Evolutionary conservation across 352 stramenopile genomes (phyloP).

Genomic region (Pythium dissimile): DNA sequence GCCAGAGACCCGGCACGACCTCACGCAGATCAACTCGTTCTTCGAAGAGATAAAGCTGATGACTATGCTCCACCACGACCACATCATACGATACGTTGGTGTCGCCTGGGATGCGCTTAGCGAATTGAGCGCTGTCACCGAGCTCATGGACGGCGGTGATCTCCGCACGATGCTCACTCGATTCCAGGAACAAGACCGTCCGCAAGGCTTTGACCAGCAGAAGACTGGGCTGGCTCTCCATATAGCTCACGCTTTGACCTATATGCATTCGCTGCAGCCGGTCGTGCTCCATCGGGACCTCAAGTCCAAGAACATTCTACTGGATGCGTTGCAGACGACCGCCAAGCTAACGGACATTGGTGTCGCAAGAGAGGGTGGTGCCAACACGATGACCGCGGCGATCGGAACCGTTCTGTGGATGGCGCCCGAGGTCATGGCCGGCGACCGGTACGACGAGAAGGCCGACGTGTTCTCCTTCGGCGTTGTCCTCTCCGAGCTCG

Average conservation of each 20-base stretch:
- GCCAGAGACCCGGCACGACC: constrained; percentile 25
- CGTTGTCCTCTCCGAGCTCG: constrained; percentile 8
- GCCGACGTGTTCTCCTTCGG: constrained; percentile 11
- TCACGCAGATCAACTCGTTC: constrained; percentile 38
- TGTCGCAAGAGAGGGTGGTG: constrained; percentile 20
- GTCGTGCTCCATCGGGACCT: constrained; percentile 15
- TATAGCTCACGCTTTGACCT: constrained; percentile 32
- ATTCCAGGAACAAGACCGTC: constrained; percentile 6
- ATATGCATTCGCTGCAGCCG: constrained; percentile 30
- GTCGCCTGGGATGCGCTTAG: constrained; percentile 48
- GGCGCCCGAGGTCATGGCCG: constrained; percentile 30
- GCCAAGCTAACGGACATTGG: constrained; percentile 33
- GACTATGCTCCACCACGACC: constrained; percentile 32
- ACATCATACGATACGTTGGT: constrained; percentile 41
- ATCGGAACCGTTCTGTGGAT: constrained; percentile 37
- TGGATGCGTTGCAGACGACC: constrained; percentile 20
- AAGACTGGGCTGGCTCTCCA: constrained; percentile 15
- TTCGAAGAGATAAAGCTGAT: constrained; percentile 47
- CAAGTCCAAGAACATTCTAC: constrained; percentile 14
- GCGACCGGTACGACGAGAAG: constrained; percentile 21
- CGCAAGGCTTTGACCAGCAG: constrained; percentile 24
- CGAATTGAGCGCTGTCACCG: constrained; percentile 46
- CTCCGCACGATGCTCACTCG: constrained; percentile 32
- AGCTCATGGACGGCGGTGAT: constrained; percentile 51
- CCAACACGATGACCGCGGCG: constrained; percentile 29